A percentile compares a stretch with the other conserved stretches of the same genome.
phyloP scores from a whole-genome alignment of 768 basidiomycete genomes.

The Tricholoma bakamatsutake region DNA sequence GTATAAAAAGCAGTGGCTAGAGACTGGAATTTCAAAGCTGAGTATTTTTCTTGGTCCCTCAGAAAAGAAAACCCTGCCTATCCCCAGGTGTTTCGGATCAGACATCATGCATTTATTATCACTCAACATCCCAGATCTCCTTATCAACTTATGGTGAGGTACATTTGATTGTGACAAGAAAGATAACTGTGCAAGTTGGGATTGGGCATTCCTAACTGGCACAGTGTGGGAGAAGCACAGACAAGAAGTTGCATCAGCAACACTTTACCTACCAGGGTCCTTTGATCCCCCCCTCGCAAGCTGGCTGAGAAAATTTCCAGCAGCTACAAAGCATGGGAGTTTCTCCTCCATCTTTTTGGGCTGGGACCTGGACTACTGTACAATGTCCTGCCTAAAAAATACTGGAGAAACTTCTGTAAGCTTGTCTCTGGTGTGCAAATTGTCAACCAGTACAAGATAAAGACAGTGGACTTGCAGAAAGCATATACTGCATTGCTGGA shows the following conservation, averaged over 20 bases:
- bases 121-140: slow-evolving; percentile 1
- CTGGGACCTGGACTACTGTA: slow-evolving; percentile 27
- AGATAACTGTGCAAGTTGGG: background rate
- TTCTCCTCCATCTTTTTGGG: slow-evolving; percentile 24
- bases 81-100: background rate
- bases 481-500: slow-evolving; percentile 19
- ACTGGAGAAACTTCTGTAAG: slow-evolving; percentile 28
- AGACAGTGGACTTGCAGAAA: slow-evolving; percentile 10
- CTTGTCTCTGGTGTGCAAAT: slow-evolving; percentile 21
- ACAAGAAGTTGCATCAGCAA: background rate
- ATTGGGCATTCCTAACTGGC: background rate
- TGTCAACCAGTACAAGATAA: slow-evolving; percentile 21
- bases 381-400: slow-evolving; percentile 19
- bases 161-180: slow-evolving; percentile 4
- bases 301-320: slow-evolving; percentile 28
- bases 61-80: background rate
- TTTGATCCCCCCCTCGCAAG: slow-evolving; percentile 23
- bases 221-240: too few species aligned
- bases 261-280: slow-evolving; percentile 23
- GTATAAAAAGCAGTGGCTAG: background rate
- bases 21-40: background rate
- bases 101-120: background rate
- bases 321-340: slow-evolving; percentile 36
- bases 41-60: background rate
- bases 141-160: slow-evolving; percentile 1